Conservation (phyloP, 192 early-diverging fungal genomes). For the Backusella macrospora region DNA sequence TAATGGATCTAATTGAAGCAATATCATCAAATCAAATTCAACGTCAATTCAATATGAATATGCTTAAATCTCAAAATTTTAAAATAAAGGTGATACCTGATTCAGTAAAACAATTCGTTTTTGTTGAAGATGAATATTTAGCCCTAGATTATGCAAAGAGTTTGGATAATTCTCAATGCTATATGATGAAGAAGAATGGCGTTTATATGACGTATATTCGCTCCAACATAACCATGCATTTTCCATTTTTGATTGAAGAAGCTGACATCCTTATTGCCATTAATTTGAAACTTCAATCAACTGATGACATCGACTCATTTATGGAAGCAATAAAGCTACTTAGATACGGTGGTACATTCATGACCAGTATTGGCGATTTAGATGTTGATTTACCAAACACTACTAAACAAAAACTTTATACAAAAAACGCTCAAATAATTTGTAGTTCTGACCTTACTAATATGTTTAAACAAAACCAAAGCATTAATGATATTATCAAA, state of each 20-base stretch:
- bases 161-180: background rate
- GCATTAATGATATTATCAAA: background rate
- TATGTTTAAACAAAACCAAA: background rate
- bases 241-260: conserved; percentile 9
- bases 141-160: background rate
- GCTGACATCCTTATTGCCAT: background rate
- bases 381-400: background rate
- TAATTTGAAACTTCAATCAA: background rate
- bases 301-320: background rate
- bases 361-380: background rate
- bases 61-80: background rate
- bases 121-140: background rate
- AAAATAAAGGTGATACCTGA: background rate
- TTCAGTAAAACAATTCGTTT: background rate
- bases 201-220: background rate
- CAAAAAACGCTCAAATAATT: background rate
- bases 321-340: background rate
- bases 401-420: conserved; percentile 1
- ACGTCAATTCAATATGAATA: conserved; percentile 29
- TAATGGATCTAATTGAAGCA: conserved; percentile 11
- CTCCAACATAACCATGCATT: background rate
- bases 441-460: background rate
- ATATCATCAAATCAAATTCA: background rate
- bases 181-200: background rate
- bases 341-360: background rate